Conservation (phyloP, 2,329 filamentous ascomycete species). For the Diaporthe aspalathi region DNA sequence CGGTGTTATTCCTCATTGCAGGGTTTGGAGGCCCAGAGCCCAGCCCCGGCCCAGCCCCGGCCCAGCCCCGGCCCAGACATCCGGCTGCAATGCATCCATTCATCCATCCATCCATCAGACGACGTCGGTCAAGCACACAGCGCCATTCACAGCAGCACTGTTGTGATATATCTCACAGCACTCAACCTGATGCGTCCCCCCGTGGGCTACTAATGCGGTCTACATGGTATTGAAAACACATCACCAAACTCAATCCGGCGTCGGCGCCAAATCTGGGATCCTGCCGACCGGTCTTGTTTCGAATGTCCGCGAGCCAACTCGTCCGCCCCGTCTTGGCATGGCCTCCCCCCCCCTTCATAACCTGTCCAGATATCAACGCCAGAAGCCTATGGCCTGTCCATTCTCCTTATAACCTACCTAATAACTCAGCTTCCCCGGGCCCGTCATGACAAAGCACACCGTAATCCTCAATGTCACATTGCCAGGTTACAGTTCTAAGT, state of each 20-base stretch:
- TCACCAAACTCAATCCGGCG: slow-evolving; percentile 16
- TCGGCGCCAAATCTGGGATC: slow-evolving; percentile 8
- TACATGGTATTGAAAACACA: neutral
- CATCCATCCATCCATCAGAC: neutral
- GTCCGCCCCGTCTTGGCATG: slow-evolving; percentile 26
- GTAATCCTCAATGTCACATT: neutral
- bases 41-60: too few relatives aligned
- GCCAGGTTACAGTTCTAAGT: neutral
- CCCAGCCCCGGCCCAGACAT: neutral
- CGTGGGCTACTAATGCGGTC: neutral
- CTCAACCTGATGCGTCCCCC: neutral
- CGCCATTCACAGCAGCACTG: neutral
- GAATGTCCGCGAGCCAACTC: slow-evolving; percentile 12
- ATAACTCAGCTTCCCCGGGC: neutral
- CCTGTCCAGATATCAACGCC: neutral
- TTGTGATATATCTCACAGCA: too few relatives aligned
- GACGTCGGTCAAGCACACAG: neutral
- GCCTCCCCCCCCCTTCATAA: neutral
- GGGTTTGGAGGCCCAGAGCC: neutral
- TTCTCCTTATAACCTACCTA: neutral
- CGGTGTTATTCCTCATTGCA: slow-evolving; percentile 1
- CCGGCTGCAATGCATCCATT: neutral
- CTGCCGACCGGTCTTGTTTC: neutral
- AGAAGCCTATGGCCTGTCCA: neutral
- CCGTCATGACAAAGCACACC: neutral